Evolutionary conservation across 768 basidiomycete species (phyloP).

Genomic region (Dentipellis fragilis): DNA sequence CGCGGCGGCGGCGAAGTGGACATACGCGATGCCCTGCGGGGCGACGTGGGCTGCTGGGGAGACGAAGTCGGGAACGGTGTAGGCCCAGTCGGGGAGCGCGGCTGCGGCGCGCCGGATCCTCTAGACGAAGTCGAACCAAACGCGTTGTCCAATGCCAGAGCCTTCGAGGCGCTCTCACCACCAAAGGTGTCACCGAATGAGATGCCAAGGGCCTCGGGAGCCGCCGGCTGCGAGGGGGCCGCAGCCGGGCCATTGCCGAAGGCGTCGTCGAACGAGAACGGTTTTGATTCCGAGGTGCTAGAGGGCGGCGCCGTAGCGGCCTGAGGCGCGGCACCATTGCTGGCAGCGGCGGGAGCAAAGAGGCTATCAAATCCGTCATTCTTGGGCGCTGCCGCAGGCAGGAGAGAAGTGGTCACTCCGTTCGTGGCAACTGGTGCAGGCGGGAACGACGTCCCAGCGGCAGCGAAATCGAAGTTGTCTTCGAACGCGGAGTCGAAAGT

Average conservation of each 20-base stretch:
- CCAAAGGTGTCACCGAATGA: slow-evolving; percentile 43
- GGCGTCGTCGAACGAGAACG: slow-evolving; percentile 7
- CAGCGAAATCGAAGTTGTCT: slow-evolving; percentile 54
- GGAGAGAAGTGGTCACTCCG: slow-evolving; percentile 3
- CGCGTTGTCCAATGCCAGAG: slow-evolving; percentile 28
- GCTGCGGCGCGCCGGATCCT: slow-evolving; percentile 17
- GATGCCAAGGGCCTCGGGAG: slow-evolving; percentile 10
- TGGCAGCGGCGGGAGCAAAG: slow-evolving; percentile 14
- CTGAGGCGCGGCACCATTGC: slow-evolving; percentile 1
- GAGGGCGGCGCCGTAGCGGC: slow-evolving; percentile 5
- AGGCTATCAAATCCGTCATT: slow-evolving; percentile 25
- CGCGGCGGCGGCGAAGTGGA: slow-evolving; percentile 20
- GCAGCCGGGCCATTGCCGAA: background rate
- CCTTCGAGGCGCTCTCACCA: slow-evolving; percentile 21
- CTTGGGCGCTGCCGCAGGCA: slow-evolving; percentile 10
- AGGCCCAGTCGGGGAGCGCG: slow-evolving; percentile 21
- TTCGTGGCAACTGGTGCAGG: background rate
- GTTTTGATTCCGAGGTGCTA: slow-evolving; percentile 1
- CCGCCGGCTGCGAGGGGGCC: slow-evolving; percentile 6
- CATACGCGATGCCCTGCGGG: slow-evolving; percentile 7
- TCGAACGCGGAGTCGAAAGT: slow-evolving; percentile 60
- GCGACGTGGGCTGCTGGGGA: slow-evolving; percentile 13
- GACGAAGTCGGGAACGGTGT: slow-evolving; percentile 27
- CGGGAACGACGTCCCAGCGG: slow-evolving; percentile 15
- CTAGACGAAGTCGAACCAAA: slow-evolving; percentile 27